These are phyloP conservation scores for Corylus heterophylla DNA, from an alignment of 306 rosid species.

Conservation along the genomic window DNA sequence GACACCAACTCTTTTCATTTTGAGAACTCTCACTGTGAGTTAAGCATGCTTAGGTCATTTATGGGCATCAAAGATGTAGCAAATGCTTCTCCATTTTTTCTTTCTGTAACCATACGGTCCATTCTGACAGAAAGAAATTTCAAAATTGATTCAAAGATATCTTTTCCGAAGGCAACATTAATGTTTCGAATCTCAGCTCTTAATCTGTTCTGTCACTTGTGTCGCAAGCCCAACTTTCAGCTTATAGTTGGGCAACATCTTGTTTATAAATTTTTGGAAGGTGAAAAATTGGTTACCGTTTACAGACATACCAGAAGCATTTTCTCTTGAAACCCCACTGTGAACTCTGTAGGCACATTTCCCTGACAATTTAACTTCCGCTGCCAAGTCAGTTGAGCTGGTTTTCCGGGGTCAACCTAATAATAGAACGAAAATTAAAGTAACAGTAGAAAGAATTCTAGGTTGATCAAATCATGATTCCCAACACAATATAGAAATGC, in stretches of 20 bases:
- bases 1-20: background rate
- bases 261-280: background rate
- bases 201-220: background rate
- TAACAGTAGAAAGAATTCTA: background rate
- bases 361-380: constrained; percentile 56
- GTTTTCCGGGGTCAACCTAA: constrained; percentile 65
- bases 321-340: constrained; percentile 51
- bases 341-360: constrained; percentile 32
- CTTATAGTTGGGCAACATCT: background rate
- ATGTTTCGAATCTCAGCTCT: background rate
- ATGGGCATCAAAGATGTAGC: background rate
- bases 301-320: constrained; percentile 61
- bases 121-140: background rate
- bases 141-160: background rate
- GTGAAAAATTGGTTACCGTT: background rate
- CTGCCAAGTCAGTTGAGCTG: constrained; percentile 74
- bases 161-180: background rate
- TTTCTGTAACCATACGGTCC: background rate
- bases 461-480: background rate
- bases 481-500: background rate
- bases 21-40: background rate
- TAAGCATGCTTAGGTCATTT: background rate
- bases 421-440: background rate
- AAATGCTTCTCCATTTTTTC: background rate
- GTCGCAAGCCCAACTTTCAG: background rate